Evolutionary conservation across 148 eudicot species (phyloP).

Genomic region (Hydrangea macrophylla): DNA sequence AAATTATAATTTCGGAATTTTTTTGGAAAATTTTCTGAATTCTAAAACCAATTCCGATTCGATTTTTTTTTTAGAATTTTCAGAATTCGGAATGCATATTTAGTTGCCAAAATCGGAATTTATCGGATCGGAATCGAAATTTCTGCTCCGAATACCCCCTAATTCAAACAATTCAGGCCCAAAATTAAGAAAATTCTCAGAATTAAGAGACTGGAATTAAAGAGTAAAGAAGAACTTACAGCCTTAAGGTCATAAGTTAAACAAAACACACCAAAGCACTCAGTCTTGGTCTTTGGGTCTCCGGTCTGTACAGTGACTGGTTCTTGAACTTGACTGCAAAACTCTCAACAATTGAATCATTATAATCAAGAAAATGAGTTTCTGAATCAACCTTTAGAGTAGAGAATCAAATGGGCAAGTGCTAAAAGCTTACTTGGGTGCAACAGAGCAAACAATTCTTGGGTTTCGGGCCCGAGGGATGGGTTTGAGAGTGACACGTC

Average conservation of each 20-base stretch:
- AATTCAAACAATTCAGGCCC: neutral
- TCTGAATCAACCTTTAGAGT: neutral
- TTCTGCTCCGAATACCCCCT: too few species aligned
- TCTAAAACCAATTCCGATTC: too few species aligned
- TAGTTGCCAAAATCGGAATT: too few species aligned
- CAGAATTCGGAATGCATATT: too few species aligned
- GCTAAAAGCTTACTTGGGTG: conserved; percentile 47
- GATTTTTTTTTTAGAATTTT: too few species aligned
- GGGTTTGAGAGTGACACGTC: conserved; percentile 26
- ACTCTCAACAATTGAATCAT: neutral
- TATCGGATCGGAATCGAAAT: too few species aligned
- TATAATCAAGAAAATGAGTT: neutral
- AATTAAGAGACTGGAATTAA: neutral
- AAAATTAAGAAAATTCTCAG: neutral
- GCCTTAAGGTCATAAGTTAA: conserved; percentile 92
- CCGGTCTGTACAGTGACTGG: conserved; percentile 39
- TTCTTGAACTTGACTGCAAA: conserved; percentile 61
- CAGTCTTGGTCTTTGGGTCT: conserved; percentile 42
- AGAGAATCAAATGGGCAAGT: neutral
- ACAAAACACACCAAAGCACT: conserved; percentile 93
- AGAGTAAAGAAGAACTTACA: conserved; percentile 40
- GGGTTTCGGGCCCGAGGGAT: conserved; percentile 22
- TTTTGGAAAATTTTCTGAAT: too few species aligned
- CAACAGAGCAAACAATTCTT: conserved; percentile 61
- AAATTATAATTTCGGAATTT: too few species aligned